Base-by-base conservation (phyloP, 306 rosid species). In the Vigna unguiculata region DNA sequence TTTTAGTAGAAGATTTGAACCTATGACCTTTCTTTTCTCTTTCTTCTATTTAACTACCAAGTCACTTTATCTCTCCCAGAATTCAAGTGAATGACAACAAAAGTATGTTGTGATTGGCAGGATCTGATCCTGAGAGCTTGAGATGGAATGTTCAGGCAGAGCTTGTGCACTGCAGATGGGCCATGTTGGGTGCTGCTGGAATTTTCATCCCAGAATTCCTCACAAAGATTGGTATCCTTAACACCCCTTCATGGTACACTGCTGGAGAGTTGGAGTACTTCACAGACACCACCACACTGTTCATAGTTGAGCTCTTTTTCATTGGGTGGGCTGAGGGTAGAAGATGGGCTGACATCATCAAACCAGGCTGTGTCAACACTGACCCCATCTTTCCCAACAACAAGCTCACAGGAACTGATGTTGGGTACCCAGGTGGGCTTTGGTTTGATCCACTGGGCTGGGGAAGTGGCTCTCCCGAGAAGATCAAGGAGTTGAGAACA, bases 131-230 rank as follows among this genome's bases (percentile, higher is more conserved):
- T 1, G 80, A 76, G 67, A 66, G 32, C 12, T 66, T 76, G 21
- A 66, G 80, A 53, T 76, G 80, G 80, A 76, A 76, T 40, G 80
- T 76, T 12, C 80, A 76, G 12, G 32, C 80, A 65, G 80, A 76
- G 74, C 57, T 76, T 24, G 80, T 76, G 48, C 80, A 91, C 85
- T 76, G 74, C 80, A 65, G 80, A 64, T 76, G 80, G 80, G 80
- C 80, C 30, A 76, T 76, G 80, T 54, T 76, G 54, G 80, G 80
- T 3, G 80, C 80, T 7, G 80, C 80, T 2, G 80, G 80, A 32
- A 76, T 76, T 17, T 76, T 76, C 80, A 76, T 76, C 36, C 80
- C 80, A 16, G 80, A 76, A 66, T 76, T 76, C 65, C 74, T 76
- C 1, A 76, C 80, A 66, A 76, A 76, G 67, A 76, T 76, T 40